Evolutionary conservation across 129 eudicot species (phyloP).

Genomic region (carrot (Daucus carota)): DNA sequence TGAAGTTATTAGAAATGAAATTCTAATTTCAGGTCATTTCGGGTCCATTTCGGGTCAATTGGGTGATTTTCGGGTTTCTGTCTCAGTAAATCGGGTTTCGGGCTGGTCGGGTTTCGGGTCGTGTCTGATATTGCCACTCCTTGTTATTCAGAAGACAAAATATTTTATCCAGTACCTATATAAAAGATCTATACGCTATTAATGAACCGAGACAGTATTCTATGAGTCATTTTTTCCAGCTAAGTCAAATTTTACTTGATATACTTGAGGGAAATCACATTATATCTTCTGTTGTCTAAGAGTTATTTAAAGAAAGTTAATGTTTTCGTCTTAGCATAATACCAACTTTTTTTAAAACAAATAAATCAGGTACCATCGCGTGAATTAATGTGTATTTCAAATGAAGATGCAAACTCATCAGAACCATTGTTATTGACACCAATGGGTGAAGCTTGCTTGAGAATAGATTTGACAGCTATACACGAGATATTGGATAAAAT

Average conservation of each 20-base stretch:
- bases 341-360: background rate
- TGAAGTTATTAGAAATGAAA: no score
- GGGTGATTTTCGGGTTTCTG: no score
- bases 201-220: background rate
- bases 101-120: no score
- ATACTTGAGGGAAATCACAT: background rate
- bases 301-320: background rate
- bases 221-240: background rate
- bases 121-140: no score
- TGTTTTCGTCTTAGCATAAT: background rate
- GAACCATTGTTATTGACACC: conserved; percentile 39
- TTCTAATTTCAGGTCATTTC: no score
- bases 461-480: conserved; percentile 84
- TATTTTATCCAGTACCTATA: no score
- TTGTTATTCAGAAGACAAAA: no score
- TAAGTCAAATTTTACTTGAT: background rate
- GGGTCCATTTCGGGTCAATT: no score
- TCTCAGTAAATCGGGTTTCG: no score
- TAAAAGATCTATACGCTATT: background rate
- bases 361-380: conserved; percentile 58
- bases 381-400: conserved; percentile 59
- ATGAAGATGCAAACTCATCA: conserved; percentile 24
- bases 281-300: background rate
- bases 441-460: conserved; percentile 81
- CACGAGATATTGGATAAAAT: conserved; percentile 72